Percentiles rank a stretch among this genome's conserved stretches.
Evolutionary conservation across 2,329 filamentous ascomycete species (phyloP).

Genomic region (Biscogniauxia mediterranea): DNA sequence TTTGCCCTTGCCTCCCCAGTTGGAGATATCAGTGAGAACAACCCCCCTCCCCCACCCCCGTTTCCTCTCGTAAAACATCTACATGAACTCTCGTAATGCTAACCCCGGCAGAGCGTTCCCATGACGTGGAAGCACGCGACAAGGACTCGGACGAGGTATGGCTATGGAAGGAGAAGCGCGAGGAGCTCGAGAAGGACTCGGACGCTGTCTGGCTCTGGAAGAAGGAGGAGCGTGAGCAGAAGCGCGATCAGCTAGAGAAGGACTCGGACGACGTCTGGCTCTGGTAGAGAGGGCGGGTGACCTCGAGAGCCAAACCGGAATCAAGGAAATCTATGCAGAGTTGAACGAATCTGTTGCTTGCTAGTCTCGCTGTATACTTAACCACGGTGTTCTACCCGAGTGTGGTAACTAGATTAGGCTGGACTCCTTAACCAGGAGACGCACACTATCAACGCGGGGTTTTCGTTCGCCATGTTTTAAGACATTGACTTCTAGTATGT

Average conservation of each 20-base stretch:
- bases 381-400: too few species aligned
- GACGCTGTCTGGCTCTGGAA: conserved; percentile 24
- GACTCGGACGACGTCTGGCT: conserved; percentile 19
- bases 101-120: conserved; percentile 10
- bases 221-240: conserved; percentile 16
- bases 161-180: conserved; percentile 15
- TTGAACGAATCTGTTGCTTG: too few species aligned
- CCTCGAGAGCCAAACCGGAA: too few species aligned
- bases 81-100: not conserved
- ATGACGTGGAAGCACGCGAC: conserved; percentile 7
- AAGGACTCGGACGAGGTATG: conserved; percentile 9
- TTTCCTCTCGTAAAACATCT: not conserved
- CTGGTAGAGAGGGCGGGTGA: conserved; percentile 8
- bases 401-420: too few species aligned
- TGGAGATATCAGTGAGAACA: conserved; percentile 14
- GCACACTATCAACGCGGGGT: too few species aligned
- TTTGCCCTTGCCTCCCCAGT: conserved; percentile 16
- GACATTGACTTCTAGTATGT: too few species aligned
- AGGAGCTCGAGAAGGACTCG: conserved; percentile 16
- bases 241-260: conserved; percentile 32
- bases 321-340: too few species aligned
- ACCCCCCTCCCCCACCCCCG: not conserved
- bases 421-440: too few species aligned
- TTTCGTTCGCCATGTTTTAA: too few species aligned
- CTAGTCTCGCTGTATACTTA: too few species aligned